Evolutionary conservation across 345 rosid genomes (phyloP).

Genomic region (Combretum micranthum): DNA sequence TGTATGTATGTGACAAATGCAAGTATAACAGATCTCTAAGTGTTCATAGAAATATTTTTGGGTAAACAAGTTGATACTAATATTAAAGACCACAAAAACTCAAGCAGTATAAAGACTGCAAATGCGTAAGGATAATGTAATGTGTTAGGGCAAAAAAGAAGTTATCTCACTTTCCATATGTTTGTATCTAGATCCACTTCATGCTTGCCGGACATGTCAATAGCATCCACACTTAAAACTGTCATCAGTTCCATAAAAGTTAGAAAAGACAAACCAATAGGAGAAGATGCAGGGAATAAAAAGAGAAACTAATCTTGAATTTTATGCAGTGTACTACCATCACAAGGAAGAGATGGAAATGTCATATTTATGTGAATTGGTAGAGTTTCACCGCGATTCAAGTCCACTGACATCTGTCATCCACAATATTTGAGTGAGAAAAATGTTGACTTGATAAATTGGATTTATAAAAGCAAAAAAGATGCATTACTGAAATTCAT

Average conservation of each 20-base stretch:
- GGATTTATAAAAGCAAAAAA: too few species aligned
- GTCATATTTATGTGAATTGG: constrained; percentile 89
- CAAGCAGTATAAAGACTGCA: neutral
- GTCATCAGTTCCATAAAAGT: constrained; percentile 11
- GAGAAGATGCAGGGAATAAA: neutral
- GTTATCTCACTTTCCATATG: constrained; percentile 80
- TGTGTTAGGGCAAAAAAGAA: neutral
- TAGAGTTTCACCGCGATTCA: constrained; percentile 93
- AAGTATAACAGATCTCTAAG: too few species aligned
- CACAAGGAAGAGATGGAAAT: constrained; percentile 85
- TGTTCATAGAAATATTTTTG: too few species aligned
- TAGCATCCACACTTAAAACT: constrained; percentile 96
- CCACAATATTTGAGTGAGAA: constrained; percentile 2
- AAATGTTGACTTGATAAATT: too few species aligned
- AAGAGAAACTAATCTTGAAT: neutral
- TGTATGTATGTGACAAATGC: too few species aligned
- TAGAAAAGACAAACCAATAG: constrained; percentile 7
- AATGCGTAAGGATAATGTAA: neutral
- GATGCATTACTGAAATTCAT: too few species aligned
- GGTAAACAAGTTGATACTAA: too few species aligned
- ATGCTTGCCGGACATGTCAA: constrained; percentile 99
- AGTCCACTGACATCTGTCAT: constrained; percentile 91
- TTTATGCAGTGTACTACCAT: constrained; percentile 38
- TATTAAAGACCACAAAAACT: neutral
- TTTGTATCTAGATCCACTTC: constrained; percentile 99